Conservation (phyloP, 805 yeast genomes). For the Candida stauntonica region DNA sequence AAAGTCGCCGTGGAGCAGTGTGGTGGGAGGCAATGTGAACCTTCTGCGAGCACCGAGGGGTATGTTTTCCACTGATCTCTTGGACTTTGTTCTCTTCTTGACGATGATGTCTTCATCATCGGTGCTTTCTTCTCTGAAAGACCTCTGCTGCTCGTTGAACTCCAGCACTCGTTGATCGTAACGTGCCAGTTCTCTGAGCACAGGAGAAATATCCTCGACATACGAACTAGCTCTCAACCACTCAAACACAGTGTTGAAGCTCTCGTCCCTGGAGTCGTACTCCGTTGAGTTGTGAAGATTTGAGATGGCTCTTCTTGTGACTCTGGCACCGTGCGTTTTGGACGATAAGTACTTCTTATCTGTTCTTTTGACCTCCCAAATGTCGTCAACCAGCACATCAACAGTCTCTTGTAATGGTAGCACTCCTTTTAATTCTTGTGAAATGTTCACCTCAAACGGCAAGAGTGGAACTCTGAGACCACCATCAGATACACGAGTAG, state of each 20-base stretch:
- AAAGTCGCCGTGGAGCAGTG: constrained; percentile 5
- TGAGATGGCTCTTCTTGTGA: constrained; percentile 14
- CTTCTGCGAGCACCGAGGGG: constrained; percentile 1
- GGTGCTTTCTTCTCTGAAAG: not conserved
- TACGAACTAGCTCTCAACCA: constrained; percentile 8
- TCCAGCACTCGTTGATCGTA: constrained; percentile 8
- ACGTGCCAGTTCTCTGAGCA: constrained; percentile 23
- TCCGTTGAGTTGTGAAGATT: constrained; percentile 6
- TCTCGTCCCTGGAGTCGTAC: constrained; percentile 7
- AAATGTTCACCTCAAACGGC: constrained; percentile 38
- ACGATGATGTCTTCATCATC: constrained; percentile 3
- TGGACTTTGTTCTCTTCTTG: constrained; percentile 1
- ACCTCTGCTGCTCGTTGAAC: constrained; percentile 1
- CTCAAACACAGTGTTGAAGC: constrained; percentile 15
- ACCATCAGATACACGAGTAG: constrained; percentile 33
- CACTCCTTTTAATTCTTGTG: constrained; percentile 12
- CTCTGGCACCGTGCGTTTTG: constrained; percentile 12
- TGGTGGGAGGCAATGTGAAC: constrained; percentile 2
- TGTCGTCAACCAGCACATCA: not conserved
- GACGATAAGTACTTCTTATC: constrained; percentile 17
- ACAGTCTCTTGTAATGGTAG: constrained; percentile 10
- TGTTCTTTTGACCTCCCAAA: constrained; percentile 3
- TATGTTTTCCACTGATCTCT: not conserved
- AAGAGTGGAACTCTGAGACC: constrained; percentile 28
- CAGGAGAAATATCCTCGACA: constrained; percentile 22